These are phyloP conservation scores for Geotrichum restrictum DNA, from an alignment of 1,139 yeast species.

Conservation along the genomic window DNA sequence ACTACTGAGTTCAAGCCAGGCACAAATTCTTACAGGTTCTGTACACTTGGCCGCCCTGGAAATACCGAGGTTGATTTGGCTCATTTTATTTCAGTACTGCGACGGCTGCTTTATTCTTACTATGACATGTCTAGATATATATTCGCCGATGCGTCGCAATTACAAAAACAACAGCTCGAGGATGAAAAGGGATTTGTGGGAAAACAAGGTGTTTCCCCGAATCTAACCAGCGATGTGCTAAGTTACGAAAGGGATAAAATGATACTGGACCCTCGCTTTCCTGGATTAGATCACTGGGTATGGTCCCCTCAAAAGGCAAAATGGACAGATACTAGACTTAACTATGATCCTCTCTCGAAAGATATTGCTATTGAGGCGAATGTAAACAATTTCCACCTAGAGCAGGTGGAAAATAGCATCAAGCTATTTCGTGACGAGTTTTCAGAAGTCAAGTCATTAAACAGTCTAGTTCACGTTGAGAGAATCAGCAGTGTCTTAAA, in stretches of 20 bases:
- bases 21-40: constrained; percentile 10
- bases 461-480: too few species aligned
- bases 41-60: not conserved
- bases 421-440: too few species aligned
- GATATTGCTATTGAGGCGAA: constrained; percentile 4
- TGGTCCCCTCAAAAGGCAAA: constrained; percentile 2
- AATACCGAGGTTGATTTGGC: constrained; percentile 9
- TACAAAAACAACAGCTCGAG: constrained; percentile 18
- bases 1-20: constrained; percentile 4
- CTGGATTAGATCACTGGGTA: not conserved
- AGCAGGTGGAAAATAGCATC: constrained; percentile 3
- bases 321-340: constrained; percentile 13
- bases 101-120: constrained; percentile 25
- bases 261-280: not conserved
- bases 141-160: constrained; percentile 27
- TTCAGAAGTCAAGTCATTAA: too few species aligned
- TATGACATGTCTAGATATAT: constrained; percentile 26
- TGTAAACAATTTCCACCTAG: constrained; percentile 8
- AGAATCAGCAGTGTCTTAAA: too few species aligned
- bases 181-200: not conserved
- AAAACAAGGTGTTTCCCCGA: not conserved
- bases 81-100: constrained; percentile 12
- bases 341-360: constrained; percentile 10
- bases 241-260: not conserved
- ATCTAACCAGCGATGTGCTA: not conserved